Evolutionary conservation across 148 eudicot genomes (phyloP).

Genomic region (Fagopyrum homotropicum): DNA sequence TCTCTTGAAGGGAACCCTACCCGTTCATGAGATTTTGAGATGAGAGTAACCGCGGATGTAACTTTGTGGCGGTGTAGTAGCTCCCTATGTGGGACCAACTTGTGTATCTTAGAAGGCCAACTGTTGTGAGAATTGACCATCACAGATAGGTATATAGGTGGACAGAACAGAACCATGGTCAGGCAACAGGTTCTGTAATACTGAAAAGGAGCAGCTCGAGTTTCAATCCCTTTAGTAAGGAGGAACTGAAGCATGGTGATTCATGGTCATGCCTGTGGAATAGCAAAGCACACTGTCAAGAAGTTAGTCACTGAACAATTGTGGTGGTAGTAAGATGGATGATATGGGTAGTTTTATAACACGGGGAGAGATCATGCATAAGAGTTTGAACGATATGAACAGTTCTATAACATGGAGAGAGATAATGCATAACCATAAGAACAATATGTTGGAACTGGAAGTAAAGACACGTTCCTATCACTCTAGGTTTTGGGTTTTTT

Average conservation of each 20-base stretch:
- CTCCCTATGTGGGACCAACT: slow-evolving; percentile 58
- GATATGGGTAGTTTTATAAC: too few relatives aligned
- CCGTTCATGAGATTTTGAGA: neutral
- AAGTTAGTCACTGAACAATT: slow-evolving; percentile 30
- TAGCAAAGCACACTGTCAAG: slow-evolving; percentile 81
- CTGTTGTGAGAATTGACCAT: slow-evolving; percentile 6
- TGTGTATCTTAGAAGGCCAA: slow-evolving; percentile 20
- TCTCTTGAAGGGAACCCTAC: slow-evolving; percentile 13
- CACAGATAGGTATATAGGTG: slow-evolving; percentile 1
- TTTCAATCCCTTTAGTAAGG: slow-evolving; percentile 44
- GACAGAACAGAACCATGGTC: slow-evolving; percentile 73
- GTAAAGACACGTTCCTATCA: too few relatives aligned
- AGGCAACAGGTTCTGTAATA: slow-evolving; percentile 37
- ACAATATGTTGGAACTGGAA: too few relatives aligned
- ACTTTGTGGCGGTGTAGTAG: slow-evolving; percentile 13
- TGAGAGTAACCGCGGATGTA: neutral
- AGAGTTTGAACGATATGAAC: neutral
- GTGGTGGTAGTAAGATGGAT: too few relatives aligned
- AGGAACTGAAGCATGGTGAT: slow-evolving; percentile 49
- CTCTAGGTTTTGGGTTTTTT: too few relatives aligned
- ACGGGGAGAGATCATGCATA: neutral
- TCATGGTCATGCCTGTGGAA: slow-evolving; percentile 79
- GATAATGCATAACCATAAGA: too few relatives aligned
- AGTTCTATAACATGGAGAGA: neutral
- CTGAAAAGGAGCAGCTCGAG: neutral